Base-by-base conservation (phyloP, 306 rosid genomes). In the Benincasa hispida region DNA sequence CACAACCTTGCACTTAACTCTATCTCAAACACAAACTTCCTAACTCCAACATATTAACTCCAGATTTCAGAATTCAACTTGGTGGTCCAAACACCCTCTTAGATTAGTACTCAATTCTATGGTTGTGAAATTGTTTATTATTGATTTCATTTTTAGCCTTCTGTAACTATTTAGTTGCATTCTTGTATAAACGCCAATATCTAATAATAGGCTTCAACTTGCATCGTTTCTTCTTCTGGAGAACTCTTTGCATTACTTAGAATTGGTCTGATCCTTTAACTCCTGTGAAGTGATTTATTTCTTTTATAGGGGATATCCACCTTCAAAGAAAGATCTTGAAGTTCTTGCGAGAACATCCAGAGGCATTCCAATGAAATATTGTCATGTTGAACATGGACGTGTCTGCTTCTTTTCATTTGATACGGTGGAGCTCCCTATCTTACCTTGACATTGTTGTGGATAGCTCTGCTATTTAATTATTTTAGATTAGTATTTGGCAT, bases 321-420 rank as follows among this genome's bases (percentile, higher is more conserved):
- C 94, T 68, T 82, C 89, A 54, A 84, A 62, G 79, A 78, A 79
- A 75, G 87, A 89, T 65, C 78, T 90, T 18, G 88, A 91, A 82
- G 81, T 78, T 50, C 86, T 90, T 35, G 87, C 87, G 77, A 87
- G 78, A 79, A 85, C 78, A 73, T 88, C 89, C 19, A 76, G 81
- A 78, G 87, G 82, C 69, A 70, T 91, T 86, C 93, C 91, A 48
- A 75, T 88, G 72, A 86, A 89, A 80, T 80, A 89, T 74, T 86
- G 97, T 62, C 75, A 68, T 41, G 87, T 88, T 22, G 89, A 89
- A 41, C 86, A 89, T 74, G 96, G 97, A 47, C 80, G 83, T 58
- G 88, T 85, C 65, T 85, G 92, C 80, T 91, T 90, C 86, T 88
- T 90, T 86, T 86, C 91, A 76, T 88, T 85, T 78, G 91, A 86